Evolutionary conservation across 169 alveolate species (phyloP).

Genomic region (Eimeria brunetti): DNA sequence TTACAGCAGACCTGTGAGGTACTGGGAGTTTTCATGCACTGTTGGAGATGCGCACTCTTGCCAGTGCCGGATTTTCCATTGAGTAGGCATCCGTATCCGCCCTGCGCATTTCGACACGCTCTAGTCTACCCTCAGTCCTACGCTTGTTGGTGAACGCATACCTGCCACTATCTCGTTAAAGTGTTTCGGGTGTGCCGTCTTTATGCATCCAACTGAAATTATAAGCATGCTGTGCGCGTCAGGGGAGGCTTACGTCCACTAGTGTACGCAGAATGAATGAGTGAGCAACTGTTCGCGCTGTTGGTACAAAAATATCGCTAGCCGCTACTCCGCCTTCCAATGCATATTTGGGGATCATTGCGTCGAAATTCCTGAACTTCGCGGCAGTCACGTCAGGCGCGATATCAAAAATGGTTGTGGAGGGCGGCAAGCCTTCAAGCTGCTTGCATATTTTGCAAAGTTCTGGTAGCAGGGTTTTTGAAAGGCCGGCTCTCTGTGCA

Average conservation of each 20-base stretch:
- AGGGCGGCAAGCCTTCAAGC: conserved; percentile 14
- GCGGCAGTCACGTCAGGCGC: conserved; percentile 10
- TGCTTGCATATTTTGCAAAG: conserved; percentile 56
- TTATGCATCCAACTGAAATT: not conserved
- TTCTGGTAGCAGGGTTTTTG: conserved; percentile 46
- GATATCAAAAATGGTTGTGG: conserved; percentile 33
- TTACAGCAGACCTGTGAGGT: conserved; percentile 86
- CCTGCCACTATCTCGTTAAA: not conserved
- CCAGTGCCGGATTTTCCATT: conserved; percentile 97
- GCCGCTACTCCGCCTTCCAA: conserved; percentile 89
- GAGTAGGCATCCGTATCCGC: conserved; percentile 84
- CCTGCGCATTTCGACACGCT: conserved; percentile 15
- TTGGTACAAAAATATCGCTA: conserved; percentile 95
- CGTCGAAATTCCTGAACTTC: conserved; percentile 88
- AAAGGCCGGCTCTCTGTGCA: conserved; percentile 37
- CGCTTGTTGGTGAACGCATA: not conserved
- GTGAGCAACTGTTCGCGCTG: conserved; percentile 92
- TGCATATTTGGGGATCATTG: conserved; percentile 88
- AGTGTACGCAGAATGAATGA: conserved; percentile 89
- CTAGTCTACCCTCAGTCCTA: not conserved
- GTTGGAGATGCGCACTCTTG: conserved; percentile 93
- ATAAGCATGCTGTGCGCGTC: not conserved
- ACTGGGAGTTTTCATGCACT: conserved; percentile 86
- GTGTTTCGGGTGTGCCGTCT: no score
- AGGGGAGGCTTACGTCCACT: conserved; percentile 87